Evolutionary conservation across 2,329 filamentous ascomycete species (phyloP), one percentile per base, ranked within the genome.

Genomic region (Apiospora sp.): DNA sequence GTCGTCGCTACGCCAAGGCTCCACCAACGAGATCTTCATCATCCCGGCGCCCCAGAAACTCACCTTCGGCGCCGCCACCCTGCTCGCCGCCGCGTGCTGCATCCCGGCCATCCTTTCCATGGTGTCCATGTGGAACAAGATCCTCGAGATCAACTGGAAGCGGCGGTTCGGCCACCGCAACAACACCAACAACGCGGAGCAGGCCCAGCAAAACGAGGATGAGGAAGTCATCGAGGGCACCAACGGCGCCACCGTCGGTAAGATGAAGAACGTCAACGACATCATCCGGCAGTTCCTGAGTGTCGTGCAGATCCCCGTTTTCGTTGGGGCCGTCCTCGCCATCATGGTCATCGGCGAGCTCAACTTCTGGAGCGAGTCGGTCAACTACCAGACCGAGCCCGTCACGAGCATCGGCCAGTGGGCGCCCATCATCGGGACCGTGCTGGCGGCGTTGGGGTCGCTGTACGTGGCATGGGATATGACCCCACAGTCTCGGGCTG

Each of bases 321-420:
- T 92, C 71, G 86, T 84, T 0, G 88, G 84, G 7, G 89, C 88
- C 1, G 87, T 92, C 0, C 72, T 92, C 0, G 86, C 88, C 1
- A 88, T 92, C 6, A 81, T 93, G 4, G 82, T 91, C 4, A 80
- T 90, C 0, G 91, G 91, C 0, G 91, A 93, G 79, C 83, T 84
- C 44, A 93, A 93, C 75, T 90, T 93, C 75, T 92, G 86, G 75
- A 92, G 88, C 68, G 27, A 71, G 0, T 88, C 87, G 71, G 83
- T 93, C 4, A 76, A 74, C 0, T 91, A 88, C 73, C 85, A 91
- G 73, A 92, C 89, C 0, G 91, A 93, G 73, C 89, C 90, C 0
- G 88, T 92, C 70, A 83, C 83, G 6, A 91, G 87, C 74, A 85
- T 92, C 68, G 90, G 89, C 90, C 89, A 91, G 81, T 91, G 90